Evolutionary conservation across 2,329 filamentous ascomycete species (phyloP), one percentile per base, ranked within the genome.

Genomic region (Venturia nashicola): DNA sequence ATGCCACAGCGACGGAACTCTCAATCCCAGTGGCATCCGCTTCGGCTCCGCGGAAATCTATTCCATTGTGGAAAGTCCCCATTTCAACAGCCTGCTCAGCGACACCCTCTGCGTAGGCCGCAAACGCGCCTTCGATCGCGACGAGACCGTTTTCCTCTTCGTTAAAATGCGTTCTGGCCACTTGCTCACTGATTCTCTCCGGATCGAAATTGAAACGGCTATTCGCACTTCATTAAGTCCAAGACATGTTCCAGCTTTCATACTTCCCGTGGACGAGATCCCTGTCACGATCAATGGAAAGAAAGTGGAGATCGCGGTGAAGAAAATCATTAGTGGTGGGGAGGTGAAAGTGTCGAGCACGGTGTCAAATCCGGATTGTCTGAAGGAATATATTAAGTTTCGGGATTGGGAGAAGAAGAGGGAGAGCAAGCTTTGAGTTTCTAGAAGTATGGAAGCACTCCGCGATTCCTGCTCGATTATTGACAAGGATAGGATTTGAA

Each of bases 31-130:
- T 14, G 78, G 78, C 7, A 76, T 80, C 64, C 75, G 78, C 34
- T 80, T 80, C 62, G 78, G 78, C 23, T 75, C 71, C 12, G 71
- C 73, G 1, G 78, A 80, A 67, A 77, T 80, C 62, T 80, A 81
- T 69, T 71, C 73, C n/a, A 75, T 81, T 57, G 74, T 76, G n/a
- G 78, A 80, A 66, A 72, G 72, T 3, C 71, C 75, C 1, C 68
- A 72, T 1, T 74, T 76, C 66, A 76, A 72, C 63, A 61, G 63
- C n/a, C 48, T 69, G 43, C 72, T 77, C 61, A 70, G 70, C 46
- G 74, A 76, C 63, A 73, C 69, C 34, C 69, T 77, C 12, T 77
- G 76, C 65, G 73, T 77, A 16, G 73, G 74, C 8, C 73, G 75
- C 0, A 69, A 74, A 39, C 67, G 75, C 7, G 67, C 70, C 11